Evolutionary conservation across 352 stramenopile species (phyloP).

Genomic region (Globisporangium ultimum): DNA sequence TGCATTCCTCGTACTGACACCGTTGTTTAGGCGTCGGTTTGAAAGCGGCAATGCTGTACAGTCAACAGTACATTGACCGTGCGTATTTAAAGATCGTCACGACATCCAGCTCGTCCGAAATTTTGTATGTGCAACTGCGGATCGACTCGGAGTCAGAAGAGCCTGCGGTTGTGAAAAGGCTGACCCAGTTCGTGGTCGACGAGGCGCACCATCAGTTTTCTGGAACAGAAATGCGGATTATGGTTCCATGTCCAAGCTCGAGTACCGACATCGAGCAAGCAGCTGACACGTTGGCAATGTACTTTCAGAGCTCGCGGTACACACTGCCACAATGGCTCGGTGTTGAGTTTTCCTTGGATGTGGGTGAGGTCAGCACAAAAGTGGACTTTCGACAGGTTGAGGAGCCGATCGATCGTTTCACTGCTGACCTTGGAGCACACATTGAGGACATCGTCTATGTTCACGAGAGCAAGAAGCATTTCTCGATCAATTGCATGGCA

Average conservation of each 20-base stretch:
- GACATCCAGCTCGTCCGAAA: constrained; percentile 51
- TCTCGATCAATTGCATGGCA: constrained; percentile 47
- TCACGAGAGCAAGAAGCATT: constrained; percentile 21
- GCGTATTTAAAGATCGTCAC: constrained; percentile 61
- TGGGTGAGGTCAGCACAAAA: constrained; percentile 27
- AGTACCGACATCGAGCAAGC: constrained; percentile 37
- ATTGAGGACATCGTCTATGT: constrained; percentile 46
- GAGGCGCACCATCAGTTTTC: constrained; percentile 69
- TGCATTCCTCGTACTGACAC: background rate
- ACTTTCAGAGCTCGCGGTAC: constrained; percentile 73
- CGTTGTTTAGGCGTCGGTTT: constrained; percentile 50
- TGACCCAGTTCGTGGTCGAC: constrained; percentile 54
- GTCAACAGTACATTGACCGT: constrained; percentile 36
- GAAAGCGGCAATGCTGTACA: constrained; percentile 77
- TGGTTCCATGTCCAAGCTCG: constrained; percentile 39
- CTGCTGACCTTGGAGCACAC: constrained; percentile 31
- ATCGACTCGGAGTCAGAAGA: constrained; percentile 64
- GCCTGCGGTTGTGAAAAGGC: constrained; percentile 51
- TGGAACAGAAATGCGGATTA: constrained; percentile 73
- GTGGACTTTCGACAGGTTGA: constrained; percentile 34
- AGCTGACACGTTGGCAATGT: constrained; percentile 47
- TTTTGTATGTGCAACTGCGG: constrained; percentile 65
- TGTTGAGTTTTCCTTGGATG: constrained; percentile 59
- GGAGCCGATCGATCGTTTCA: constrained; percentile 62
- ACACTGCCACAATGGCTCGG: constrained; percentile 43